phyloP scores from a whole-genome alignment of 768 basidiomycete genomes.

The Russula vinacea region DNA sequence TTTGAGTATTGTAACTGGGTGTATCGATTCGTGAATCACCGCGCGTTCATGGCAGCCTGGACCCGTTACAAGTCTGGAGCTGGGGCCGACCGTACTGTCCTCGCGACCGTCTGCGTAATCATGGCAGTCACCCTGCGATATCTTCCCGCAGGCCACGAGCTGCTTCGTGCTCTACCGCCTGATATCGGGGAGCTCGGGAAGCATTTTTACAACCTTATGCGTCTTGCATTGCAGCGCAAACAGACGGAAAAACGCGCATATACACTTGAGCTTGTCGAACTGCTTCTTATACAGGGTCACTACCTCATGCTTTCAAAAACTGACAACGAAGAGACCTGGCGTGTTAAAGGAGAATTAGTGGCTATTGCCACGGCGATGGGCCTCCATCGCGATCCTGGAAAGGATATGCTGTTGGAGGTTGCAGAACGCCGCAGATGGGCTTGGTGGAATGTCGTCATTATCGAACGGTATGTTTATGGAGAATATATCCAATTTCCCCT shows the following conservation, averaged over 20 bases:
- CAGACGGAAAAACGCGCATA: slow-evolving; percentile 50
- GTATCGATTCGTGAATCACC: slow-evolving; percentile 71
- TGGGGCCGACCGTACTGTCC: slow-evolving; percentile 61
- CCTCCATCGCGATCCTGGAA: slow-evolving; percentile 74
- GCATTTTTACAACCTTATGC: slow-evolving; percentile 69
- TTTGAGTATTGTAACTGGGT: slow-evolving; percentile 89
- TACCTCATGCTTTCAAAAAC: slow-evolving; percentile 63
- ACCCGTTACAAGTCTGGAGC: slow-evolving; percentile 66
- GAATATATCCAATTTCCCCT: slow-evolving; percentile 13
- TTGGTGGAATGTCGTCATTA: slow-evolving; percentile 77
- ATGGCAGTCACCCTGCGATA: slow-evolving; percentile 74
- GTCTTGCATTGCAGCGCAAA: slow-evolving; percentile 59
- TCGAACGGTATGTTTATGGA: slow-evolving; percentile 55
- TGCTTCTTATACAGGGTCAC: slow-evolving; percentile 61
- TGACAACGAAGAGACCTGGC: slow-evolving; percentile 74
- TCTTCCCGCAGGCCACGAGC: slow-evolving; percentile 59
- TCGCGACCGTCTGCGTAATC: slow-evolving; percentile 70
- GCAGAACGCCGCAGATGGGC: slow-evolving; percentile 77
- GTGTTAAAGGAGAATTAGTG: slow-evolving; percentile 61
- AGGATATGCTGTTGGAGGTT: slow-evolving; percentile 63
- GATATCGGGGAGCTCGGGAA: slow-evolving; percentile 57
- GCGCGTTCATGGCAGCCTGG: slow-evolving; percentile 63
- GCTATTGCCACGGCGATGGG: slow-evolving; percentile 74
- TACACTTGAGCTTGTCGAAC: slow-evolving; percentile 66
- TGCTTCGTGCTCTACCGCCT: slow-evolving; percentile 49